Percentiles rank a stretch among this genome's conserved stretches.
Conservation (phyloP, 257 asterid species). For the Vinca minor region DNA sequence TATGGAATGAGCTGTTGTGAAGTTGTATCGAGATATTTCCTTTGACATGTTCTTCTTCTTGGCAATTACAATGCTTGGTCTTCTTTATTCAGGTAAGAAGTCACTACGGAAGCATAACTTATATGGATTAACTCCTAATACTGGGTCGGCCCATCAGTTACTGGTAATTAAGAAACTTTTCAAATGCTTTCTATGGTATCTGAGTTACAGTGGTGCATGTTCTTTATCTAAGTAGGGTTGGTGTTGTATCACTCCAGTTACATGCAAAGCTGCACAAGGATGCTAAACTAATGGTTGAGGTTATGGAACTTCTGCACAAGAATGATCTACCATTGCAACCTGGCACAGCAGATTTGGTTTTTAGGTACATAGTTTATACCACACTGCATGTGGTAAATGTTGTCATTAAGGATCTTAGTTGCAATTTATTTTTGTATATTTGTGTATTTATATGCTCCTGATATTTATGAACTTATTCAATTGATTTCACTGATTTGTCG, state of each 20-base stretch:
- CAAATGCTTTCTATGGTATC: neutral
- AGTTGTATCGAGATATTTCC: neutral
- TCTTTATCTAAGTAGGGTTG: slow-evolving; percentile 1
- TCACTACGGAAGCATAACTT: slow-evolving; percentile 64
- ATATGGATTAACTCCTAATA: slow-evolving; percentile 61
- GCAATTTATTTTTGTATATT: neutral
- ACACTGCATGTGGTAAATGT: neutral
- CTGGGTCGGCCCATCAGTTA: slow-evolving; percentile 76
- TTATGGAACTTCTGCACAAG: slow-evolving; percentile 59
- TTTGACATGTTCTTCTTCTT: neutral
- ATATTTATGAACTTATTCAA: neutral
- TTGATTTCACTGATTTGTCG: slow-evolving; percentile 5
- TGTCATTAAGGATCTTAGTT: neutral
- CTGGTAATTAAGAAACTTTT: slow-evolving; percentile 40
- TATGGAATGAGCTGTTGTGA: neutral
- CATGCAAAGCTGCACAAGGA: slow-evolving; percentile 69
- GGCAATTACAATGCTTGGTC: slow-evolving; percentile 1
- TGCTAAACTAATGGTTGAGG: slow-evolving; percentile 56
- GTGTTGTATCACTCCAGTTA: slow-evolving; percentile 50
- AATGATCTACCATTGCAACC: slow-evolving; percentile 68
- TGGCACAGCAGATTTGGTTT: slow-evolving; percentile 78
- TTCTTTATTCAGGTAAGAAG: slow-evolving; percentile 58
- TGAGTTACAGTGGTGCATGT: neutral
- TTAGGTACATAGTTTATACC: slow-evolving; percentile 37
- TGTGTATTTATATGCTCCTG: neutral